Percentiles rank a stretch among this genome's conserved stretches.
phyloP scores from a whole-genome alignment of 495 filamentous ascomycete species.

The Penicillium odoratum region DNA sequence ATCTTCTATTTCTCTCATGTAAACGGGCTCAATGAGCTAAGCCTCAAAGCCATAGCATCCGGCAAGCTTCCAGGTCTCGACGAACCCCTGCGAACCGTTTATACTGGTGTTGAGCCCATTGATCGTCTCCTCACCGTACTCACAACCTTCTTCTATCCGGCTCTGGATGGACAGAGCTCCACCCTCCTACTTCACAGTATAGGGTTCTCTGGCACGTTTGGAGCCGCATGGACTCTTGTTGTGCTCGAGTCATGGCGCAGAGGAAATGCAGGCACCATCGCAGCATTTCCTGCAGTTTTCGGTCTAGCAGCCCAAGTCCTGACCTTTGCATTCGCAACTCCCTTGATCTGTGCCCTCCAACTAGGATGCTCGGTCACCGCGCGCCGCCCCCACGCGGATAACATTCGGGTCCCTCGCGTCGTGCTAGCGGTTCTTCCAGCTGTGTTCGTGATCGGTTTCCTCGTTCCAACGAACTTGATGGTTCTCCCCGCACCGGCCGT shows the following conservation, averaged over 20 bases:
- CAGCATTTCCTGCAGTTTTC: constrained; percentile 50
- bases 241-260: constrained; percentile 55
- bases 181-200: constrained; percentile 47
- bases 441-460: constrained; percentile 48
- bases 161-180: constrained; percentile 51
- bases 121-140: constrained; percentile 50
- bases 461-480: constrained; percentile 53
- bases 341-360: constrained; percentile 53
- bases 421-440: constrained; percentile 50
- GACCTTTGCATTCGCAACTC: constrained; percentile 54
- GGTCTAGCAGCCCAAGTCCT: constrained; percentile 56
- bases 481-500: constrained; percentile 49
- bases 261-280: constrained; percentile 53
- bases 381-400: constrained; percentile 41
- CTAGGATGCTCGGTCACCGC: constrained; percentile 54
- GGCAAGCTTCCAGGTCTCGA: constrained; percentile 41
- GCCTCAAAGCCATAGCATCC: constrained; percentile 28
- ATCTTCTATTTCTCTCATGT: constrained; percentile 42
- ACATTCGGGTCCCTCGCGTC: constrained; percentile 48
- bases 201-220: constrained; percentile 54
- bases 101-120: constrained; percentile 51
- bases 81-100: constrained; percentile 42
- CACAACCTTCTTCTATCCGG: constrained; percentile 55
- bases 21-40: constrained; percentile 42
- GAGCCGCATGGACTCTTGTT: constrained; percentile 55